Evolutionary conservation across 1,284 basidiomycete genomes (phyloP), one percentile per base, ranked within the genome.

Genomic region (Kalmanozyma brasiliensis): DNA sequence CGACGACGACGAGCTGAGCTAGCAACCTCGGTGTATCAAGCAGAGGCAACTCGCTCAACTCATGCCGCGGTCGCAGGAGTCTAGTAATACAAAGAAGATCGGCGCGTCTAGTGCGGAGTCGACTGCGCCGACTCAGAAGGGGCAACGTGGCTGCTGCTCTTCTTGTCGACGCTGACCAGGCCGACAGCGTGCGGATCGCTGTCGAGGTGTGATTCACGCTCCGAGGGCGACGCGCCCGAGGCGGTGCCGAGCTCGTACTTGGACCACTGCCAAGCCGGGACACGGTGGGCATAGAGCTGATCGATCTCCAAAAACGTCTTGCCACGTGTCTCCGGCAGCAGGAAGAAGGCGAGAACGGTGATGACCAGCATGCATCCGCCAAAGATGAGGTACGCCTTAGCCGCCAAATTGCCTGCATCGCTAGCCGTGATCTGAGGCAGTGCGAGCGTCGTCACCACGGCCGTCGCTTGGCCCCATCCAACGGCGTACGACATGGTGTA

Each of bases 331-430:
- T 77, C 75, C 22, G 75, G 75, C 17, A 76, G 49, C 16, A 66
- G 36, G 49, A 77, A 63, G 52, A 61, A 69, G 19, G 66, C 71
- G 16, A 65, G 42, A 4, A 76, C 29, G 17, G 73, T 60, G 52
- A 74, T 66, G 35, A 61, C 46, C 11, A 68, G 43, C 69, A 73
- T 76, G 63, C 59, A 70, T 33, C 66, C 73, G 10, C 53, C 75
- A 51, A 77, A 77, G 52, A 77, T 71, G 17, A 77, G 51, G 44
- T 77, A 77, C n/a, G 73, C 58, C 45, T 75, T 77, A 36, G 74
- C 74, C 6, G 70, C 70, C 17, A 75, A 43, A 26, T 67, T 62
- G 29, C 57, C 69, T 4, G 68, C 69, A 49, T 77, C 74, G 32
- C 47, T 57, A 10, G 70, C 69, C 2, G 73, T 75, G 56, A 77